phyloP scores from a whole-genome alignment of 73 alveolate genomes.

The Paramecium primaurelia region DNA sequence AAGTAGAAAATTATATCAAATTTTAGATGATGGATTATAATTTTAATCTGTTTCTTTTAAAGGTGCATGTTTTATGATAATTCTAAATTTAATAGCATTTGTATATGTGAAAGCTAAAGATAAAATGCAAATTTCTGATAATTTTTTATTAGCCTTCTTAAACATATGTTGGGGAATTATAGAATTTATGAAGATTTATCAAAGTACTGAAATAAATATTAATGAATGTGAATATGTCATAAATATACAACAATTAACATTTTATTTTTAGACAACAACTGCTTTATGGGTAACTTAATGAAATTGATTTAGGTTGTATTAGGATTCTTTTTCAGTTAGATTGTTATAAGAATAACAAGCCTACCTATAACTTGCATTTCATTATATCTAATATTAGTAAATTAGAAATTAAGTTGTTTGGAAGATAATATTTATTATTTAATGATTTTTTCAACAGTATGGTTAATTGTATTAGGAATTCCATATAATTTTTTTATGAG shows the following conservation, averaged over 20 bases:
- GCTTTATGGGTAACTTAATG: not conserved
- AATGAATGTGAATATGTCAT: not conserved
- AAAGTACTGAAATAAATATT: not conserved
- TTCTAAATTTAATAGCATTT: not conserved
- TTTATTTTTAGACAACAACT: not conserved
- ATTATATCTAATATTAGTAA: not conserved
- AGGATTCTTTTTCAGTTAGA: slow-evolving; percentile 6
- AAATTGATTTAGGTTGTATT: not conserved
- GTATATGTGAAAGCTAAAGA: not conserved
- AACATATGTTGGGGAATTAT: slow-evolving; percentile 12
- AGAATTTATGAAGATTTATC: not conserved
- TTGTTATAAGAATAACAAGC: not conserved
- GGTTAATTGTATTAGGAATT: not conserved
- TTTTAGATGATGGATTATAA: not conserved
- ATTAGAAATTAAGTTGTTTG: not conserved
- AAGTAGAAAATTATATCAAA: not conserved
- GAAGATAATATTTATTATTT: slow-evolving; percentile 31
- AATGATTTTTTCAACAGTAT: not conserved
- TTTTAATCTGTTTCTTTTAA: not conserved
- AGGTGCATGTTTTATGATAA: not conserved
- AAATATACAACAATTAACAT: not conserved
- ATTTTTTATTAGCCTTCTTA: not conserved
- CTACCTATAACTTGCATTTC: not conserved
- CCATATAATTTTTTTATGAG: slow-evolving; percentile 38
- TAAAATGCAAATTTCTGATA: not conserved